phyloP scores from a whole-genome alignment of 352 stramenopile genomes.

The Globisporangium heterothallicum region DNA sequence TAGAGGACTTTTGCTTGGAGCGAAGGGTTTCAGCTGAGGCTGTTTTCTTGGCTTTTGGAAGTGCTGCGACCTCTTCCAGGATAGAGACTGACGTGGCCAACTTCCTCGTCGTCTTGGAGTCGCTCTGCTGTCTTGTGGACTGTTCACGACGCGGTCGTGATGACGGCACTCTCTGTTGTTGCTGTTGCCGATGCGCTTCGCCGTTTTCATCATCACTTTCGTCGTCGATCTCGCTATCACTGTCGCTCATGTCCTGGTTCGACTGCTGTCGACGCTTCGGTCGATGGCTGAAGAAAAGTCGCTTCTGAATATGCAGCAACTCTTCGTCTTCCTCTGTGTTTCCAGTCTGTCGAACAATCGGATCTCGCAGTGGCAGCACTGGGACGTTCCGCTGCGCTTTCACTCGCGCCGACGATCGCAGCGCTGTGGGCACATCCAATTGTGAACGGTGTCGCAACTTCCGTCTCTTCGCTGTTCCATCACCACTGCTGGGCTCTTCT shows the following conservation, averaged over 20 bases:
- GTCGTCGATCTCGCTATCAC: slow-evolving; percentile 3
- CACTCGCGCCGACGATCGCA: slow-evolving; percentile 13
- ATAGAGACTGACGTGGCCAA: slow-evolving; percentile 11
- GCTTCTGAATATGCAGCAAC: slow-evolving; percentile 33
- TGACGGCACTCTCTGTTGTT: not conserved
- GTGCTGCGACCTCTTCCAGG: slow-evolving; percentile 8
- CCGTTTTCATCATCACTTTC: not conserved
- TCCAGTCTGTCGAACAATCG: slow-evolving; percentile 18
- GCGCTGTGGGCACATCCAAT: slow-evolving; percentile 7
- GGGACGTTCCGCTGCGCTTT: slow-evolving; percentile 12
- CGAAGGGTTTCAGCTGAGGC: not conserved
- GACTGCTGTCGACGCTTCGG: not conserved
- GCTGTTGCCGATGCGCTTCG: not conserved
- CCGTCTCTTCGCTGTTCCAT: slow-evolving; percentile 1
- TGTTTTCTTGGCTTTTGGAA: slow-evolving; percentile 2
- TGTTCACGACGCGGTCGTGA: not conserved
- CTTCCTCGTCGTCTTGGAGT: not conserved
- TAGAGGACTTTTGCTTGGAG: not conserved
- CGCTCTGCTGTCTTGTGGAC: not conserved
- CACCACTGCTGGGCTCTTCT: not conserved
- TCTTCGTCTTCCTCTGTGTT: slow-evolving; percentile 24
- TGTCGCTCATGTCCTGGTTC: not conserved
- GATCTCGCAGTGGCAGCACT: slow-evolving; percentile 15
- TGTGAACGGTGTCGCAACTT: slow-evolving; percentile 7
- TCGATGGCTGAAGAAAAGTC: slow-evolving; percentile 14